Base-by-base conservation (phyloP, 495 filamentous ascomycete genomes). In the Penicillium antarcticum region DNA sequence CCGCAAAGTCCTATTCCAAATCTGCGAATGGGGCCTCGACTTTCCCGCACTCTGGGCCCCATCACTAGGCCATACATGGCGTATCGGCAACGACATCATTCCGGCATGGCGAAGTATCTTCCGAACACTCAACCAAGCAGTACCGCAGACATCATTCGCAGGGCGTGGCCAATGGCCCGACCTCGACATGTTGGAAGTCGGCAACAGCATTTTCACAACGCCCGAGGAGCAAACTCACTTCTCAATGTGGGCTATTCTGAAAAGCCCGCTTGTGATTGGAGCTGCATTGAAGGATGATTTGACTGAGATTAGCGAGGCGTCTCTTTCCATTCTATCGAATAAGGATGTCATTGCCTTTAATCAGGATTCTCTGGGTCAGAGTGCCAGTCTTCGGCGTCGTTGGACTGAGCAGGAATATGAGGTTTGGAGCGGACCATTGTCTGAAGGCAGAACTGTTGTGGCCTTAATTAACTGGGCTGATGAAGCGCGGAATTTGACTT, bases 61-160 rank as follows among this genome's bases (percentile, higher is more conserved):
- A 1, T 48, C 58, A 1, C 65, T 79, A 3, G 74, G 74, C 10
- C 71, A 79, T 46, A 69, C 68, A 8, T 81, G 79, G 71, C 58
- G 79, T 35, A 81, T 81, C 49, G 75, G 71, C 44, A 80, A 77
- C 46, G 80, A 84, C 54, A 82, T 81, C 53, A 76, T 70, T 52
- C 72, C 74, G 11, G 64, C 67, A 26, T 82, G 79, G 77, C 69
- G 71, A 26, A 66, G 62, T 14, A 69, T 83, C 45, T 80, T 70
- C 60, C 65, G 78, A 0, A 78, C 76, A 12, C 59, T 75, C 19
- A 78, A 77, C 42, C 71, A 80, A 34, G 71, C 74, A 1, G 79
- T 74, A 0, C 75, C 70, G 12, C 59, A 66, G n/a, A 63, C 65
- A 0, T 34, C 45, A 8, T 69, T 60, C 5, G 66, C 68, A 0